These are phyloP conservation scores for Diplodia scrobiculata DNA, from an alignment of 2,329 filamentous ascomycete species.

Conservation along the genomic window DNA sequence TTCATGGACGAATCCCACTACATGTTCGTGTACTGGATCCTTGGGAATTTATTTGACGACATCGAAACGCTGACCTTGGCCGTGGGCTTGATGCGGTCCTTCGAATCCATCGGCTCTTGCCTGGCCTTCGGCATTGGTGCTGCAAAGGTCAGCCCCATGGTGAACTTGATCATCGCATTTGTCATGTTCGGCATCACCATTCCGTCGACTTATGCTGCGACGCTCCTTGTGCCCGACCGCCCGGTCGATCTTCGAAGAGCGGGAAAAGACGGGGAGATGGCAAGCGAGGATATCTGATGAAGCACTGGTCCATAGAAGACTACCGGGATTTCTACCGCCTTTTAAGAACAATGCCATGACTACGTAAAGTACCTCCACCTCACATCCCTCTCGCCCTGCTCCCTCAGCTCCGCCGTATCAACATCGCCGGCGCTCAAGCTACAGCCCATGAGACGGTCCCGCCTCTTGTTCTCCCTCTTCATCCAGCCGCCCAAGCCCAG, in stretches of 20 bases:
- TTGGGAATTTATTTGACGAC: constrained; percentile 56
- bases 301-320: not conserved
- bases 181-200: constrained; percentile 52
- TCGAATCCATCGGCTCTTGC: constrained; percentile 54
- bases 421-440: constrained; percentile 12
- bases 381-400: constrained; percentile 29
- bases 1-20: constrained; percentile 21
- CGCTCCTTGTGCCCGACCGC: constrained; percentile 22
- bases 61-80: constrained; percentile 55
- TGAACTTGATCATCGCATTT: constrained; percentile 54
- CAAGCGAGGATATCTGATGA: not conserved
- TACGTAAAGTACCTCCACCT: constrained; percentile 29
- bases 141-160: constrained; percentile 50
- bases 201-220: constrained; percentile 36
- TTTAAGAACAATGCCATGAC: not conserved
- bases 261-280: not conserved
- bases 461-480: constrained; percentile 20
- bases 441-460: constrained; percentile 20
- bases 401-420: constrained; percentile 10
- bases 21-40: constrained; percentile 44
- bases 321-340: no score
- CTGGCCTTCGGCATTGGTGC: constrained; percentile 55
- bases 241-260: not conserved
- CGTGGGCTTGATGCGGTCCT: constrained; percentile 53
- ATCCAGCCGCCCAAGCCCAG: constrained; percentile 22